Percentiles rank a stretch among this genome's conserved stretches.
phyloP scores from a whole-genome alignment of 345 rosid genomes.

The Anacardium occidentale region DNA sequence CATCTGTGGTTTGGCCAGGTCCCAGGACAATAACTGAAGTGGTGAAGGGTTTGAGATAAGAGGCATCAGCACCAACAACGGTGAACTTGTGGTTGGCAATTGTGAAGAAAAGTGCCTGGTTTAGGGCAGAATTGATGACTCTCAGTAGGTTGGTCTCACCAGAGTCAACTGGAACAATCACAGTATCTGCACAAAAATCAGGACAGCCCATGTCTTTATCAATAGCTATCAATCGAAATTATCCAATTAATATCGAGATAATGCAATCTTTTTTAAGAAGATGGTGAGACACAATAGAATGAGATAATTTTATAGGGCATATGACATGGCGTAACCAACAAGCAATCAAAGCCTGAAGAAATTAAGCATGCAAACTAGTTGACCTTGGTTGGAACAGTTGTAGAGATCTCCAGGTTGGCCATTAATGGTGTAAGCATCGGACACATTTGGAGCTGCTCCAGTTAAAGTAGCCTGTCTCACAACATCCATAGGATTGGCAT shows the following conservation, averaged over 20 bases:
- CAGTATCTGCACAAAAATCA: constrained; percentile 51
- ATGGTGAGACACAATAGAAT: background rate
- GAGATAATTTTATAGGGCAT: background rate
- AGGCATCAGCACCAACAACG: constrained; percentile 92
- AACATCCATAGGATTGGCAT: constrained; percentile 77
- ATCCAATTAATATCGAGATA: background rate
- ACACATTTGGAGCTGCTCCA: constrained; percentile 70
- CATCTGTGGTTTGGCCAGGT: constrained; percentile 96
- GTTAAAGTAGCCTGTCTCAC: constrained; percentile 60
- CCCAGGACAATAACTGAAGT: constrained; percentile 83
- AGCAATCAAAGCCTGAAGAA: background rate
- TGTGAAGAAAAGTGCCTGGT: constrained; percentile 79
- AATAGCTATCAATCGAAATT: background rate
- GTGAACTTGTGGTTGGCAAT: constrained; percentile 83
- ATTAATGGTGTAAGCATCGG: constrained; percentile 85
- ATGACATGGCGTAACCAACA: background rate
- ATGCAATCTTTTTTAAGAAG: background rate
- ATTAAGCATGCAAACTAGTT: background rate
- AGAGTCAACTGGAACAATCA: constrained; percentile 55
- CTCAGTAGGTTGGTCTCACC: constrained; percentile 83
- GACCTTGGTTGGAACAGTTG: constrained; percentile 81
- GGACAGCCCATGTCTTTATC: background rate
- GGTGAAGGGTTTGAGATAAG: constrained; percentile 73
- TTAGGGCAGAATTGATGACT: constrained; percentile 78
- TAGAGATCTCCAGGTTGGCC: constrained; percentile 96